Evolutionary conservation across 2,329 filamentous ascomycete species (phyloP).

Genomic region (Didymella keratinophila): DNA sequence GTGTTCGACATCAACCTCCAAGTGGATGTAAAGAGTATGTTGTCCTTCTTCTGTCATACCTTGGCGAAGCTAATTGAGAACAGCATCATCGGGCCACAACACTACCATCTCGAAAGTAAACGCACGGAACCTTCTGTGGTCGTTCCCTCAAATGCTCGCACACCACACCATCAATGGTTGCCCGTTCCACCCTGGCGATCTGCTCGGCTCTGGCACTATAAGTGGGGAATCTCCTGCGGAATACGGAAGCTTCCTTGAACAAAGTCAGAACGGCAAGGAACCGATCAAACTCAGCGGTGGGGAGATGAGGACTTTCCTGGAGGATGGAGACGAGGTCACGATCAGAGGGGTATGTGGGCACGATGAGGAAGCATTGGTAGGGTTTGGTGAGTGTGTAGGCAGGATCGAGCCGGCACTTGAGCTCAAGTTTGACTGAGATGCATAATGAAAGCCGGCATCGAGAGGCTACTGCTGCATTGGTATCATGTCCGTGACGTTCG

Average conservation of each 20-base stretch:
- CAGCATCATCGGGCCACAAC: conserved; percentile 57
- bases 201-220: conserved; percentile 82
- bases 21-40: conserved; percentile 65
- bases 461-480: not conserved
- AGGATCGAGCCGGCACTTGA: conserved; percentile 59
- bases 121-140: conserved; percentile 77
- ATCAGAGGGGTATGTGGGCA: conserved; percentile 71
- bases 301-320: conserved; percentile 73
- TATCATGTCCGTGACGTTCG: not conserved
- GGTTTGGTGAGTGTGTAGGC: conserved; percentile 77
- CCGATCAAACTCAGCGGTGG: conserved; percentile 68
- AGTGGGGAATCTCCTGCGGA: conserved; percentile 66
- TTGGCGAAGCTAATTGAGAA: conserved; percentile 1
- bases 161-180: conserved; percentile 82
- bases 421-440: conserved; percentile 28
- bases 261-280: conserved; percentile 73
- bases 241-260: conserved; percentile 75
- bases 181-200: conserved; percentile 74
- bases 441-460: not conserved
- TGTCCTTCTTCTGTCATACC: not conserved
- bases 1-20: conserved; percentile 75
- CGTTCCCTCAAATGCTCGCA: conserved; percentile 82
- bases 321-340: conserved; percentile 75
- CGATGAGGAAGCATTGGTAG: conserved; percentile 71
- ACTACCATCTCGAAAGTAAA: conserved; percentile 68